A percentile compares a stretch with the other conserved stretches of the same genome.
These are phyloP conservation scores for Onygenales sp. DNA, from an alignment of 2,329 filamentous ascomycete species.

Conservation along the genomic window DNA sequence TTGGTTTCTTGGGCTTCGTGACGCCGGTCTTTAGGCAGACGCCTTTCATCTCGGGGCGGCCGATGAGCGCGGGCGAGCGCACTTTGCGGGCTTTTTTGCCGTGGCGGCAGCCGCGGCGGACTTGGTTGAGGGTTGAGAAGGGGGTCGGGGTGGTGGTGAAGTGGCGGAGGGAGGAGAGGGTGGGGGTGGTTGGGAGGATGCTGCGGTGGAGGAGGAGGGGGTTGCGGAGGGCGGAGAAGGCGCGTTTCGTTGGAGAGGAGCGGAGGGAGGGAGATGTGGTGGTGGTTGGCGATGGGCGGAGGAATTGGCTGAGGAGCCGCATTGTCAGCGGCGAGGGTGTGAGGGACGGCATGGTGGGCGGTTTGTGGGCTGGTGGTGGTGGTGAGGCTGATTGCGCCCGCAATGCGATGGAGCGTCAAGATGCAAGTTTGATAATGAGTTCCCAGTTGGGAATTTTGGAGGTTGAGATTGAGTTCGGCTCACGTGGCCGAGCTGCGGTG, in stretches of 20 bases:
- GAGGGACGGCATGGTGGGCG: conserved; percentile 12
- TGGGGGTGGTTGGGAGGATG: conserved; percentile 5
- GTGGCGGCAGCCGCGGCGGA: conserved; percentile 66
- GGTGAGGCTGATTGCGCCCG: too few species aligned
- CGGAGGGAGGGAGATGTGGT: conserved; percentile 11
- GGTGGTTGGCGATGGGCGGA: conserved; percentile 12
- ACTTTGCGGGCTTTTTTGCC: conserved; percentile 74
- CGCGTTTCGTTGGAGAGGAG: conserved; percentile 16
- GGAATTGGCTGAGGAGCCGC: conserved; percentile 24
- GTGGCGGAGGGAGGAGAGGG: conserved; percentile 20
- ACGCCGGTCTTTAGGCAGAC: conserved; percentile 92
- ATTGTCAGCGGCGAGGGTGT: conserved; percentile 27
- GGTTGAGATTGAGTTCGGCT: conserved; percentile 1
- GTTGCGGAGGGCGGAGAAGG: conserved; percentile 19
- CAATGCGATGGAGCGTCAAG: background rate
- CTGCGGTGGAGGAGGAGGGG: background rate
- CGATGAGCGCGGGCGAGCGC: conserved; percentile 72
- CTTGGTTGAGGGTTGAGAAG: conserved; percentile 62
- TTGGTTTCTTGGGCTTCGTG: conserved; percentile 95
- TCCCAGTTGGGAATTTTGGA: conserved; percentile 4
- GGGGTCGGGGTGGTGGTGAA: conserved; percentile 51
- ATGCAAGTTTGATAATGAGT: conserved; percentile 1
- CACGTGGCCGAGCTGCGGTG: conserved; percentile 21
- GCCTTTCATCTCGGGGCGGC: conserved; percentile 79
- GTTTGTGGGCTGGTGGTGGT: conserved; percentile 2